Evolutionary conservation across 1,139 yeast species (phyloP).

Genomic region (Geotrichum reessii): DNA sequence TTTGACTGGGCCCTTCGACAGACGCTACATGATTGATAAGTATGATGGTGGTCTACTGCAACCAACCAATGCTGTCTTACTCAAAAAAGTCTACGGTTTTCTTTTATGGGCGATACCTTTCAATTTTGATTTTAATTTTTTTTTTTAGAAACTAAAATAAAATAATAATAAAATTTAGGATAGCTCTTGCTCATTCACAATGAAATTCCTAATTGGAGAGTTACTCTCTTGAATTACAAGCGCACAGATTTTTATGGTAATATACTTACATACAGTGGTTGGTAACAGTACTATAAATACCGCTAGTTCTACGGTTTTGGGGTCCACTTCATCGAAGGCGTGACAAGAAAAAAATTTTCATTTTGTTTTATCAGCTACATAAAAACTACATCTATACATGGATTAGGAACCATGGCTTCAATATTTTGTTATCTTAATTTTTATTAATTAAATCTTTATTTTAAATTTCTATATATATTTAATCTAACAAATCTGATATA

Average conservation of each 20-base stretch:
- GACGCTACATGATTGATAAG: not conserved
- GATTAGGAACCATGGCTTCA: not conserved
- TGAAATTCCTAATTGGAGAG: not conserved
- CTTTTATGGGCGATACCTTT: not conserved
- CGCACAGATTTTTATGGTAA: not conserved
- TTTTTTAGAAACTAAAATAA: not conserved
- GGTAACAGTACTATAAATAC: not conserved
- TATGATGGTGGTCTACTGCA: not conserved
- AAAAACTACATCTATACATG: not conserved
- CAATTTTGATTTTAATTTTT: not conserved
- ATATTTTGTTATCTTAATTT: not conserved
- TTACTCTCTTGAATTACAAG: not conserved
- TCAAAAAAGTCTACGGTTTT: not conserved
- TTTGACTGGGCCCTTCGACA: not conserved
- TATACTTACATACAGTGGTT: not conserved
- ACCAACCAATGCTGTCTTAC: not conserved
- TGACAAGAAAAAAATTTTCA: not conserved
- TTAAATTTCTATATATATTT: not conserved
- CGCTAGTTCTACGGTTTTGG: not conserved
- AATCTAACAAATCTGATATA: conserved; percentile 5
- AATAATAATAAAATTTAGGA: not conserved
- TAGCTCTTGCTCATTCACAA: not conserved
- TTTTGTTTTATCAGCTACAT: not conserved
- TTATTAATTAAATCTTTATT: not conserved
- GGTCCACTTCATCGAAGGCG: not conserved